Percentiles rank a stretch among this genome's conserved stretches.
Evolutionary conservation across 768 basidiomycete genomes (phyloP).

Genomic region (Jaapia argillacea): DNA sequence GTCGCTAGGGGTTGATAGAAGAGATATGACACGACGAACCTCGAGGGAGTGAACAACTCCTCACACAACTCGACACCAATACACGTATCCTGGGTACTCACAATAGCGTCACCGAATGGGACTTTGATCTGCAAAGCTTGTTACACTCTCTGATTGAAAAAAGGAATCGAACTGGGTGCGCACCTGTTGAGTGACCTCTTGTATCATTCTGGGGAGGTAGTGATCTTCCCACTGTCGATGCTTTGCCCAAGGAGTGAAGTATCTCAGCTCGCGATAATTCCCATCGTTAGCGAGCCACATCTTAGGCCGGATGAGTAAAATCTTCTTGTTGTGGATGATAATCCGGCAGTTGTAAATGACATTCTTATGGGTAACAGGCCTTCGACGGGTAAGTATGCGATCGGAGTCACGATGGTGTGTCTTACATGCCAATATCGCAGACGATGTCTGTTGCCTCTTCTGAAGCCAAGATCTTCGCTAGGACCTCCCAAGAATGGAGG

Average conservation of each 20-base stretch:
- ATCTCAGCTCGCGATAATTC: constrained; percentile 76
- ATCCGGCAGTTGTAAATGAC: constrained; percentile 96
- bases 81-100: constrained; percentile 91
- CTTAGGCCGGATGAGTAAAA: constrained; percentile 93
- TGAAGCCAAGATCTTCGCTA: constrained; percentile 80
- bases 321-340: constrained; percentile 76
- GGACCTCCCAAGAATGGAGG: constrained; percentile 95
- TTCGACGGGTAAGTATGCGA: no score
- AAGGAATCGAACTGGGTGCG: constrained; percentile 4
- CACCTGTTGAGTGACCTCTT: constrained; percentile 84
- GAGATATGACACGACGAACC: constrained; percentile 35
- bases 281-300: constrained; percentile 99
- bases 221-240: constrained; percentile 87
- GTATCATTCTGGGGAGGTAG: constrained; percentile 83
- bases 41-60: constrained; percentile 93
- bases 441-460: constrained; percentile 79
- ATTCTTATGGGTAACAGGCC: constrained; percentile 97
- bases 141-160: constrained; percentile 1
- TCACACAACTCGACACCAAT: constrained; percentile 97
- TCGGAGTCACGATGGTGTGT: not conserved
- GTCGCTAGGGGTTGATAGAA: not conserved
- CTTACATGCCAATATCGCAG: constrained; percentile 93
- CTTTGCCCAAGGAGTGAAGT: constrained; percentile 94
- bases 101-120: constrained; percentile 90
- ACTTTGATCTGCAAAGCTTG: constrained; percentile 55